Evolutionary conservation across 2,329 filamentous ascomycete species (phyloP).

Genomic region (Shiraia bambusicola): DNA sequence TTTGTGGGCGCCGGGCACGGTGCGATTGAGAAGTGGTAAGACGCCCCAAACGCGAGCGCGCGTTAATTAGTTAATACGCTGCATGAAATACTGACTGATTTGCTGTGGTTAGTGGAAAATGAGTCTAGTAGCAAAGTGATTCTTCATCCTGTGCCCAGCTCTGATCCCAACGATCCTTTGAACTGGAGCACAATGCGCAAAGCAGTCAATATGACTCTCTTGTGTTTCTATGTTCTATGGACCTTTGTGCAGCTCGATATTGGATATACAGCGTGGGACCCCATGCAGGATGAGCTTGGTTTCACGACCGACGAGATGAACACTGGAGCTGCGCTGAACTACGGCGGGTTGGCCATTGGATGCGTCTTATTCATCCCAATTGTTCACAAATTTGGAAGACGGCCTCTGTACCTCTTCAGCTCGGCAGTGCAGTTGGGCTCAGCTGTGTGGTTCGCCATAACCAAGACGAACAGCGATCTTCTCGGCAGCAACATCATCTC

Average conservation of each 20-base stretch:
- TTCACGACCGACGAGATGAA: constrained; percentile 47
- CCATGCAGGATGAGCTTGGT: constrained; percentile 47
- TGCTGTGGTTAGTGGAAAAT: constrained; percentile 3
- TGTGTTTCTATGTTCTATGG: constrained; percentile 47
- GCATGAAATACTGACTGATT: constrained; percentile 2
- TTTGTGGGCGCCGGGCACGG: constrained; percentile 14
- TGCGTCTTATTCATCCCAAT: constrained; percentile 50
- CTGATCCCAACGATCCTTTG: constrained; percentile 15
- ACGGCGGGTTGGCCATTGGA: constrained; percentile 47
- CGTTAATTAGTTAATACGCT: too few species aligned
- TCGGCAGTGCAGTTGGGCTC: constrained; percentile 41
- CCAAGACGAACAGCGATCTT: constrained; percentile 47
- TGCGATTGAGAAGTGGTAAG: constrained; percentile 11
- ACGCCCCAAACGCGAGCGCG: neutral
- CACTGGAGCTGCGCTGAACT: constrained; percentile 49
- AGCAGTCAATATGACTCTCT: constrained; percentile 46
- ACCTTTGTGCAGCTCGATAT: constrained; percentile 48
- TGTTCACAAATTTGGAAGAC: constrained; percentile 50
- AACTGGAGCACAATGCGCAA: constrained; percentile 51
- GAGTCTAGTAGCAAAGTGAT: constrained; percentile 5
- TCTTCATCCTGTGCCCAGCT: constrained; percentile 11
- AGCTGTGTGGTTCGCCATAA: constrained; percentile 49
- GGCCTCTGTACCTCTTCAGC: constrained; percentile 51
- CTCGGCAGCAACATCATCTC: constrained; percentile 48
- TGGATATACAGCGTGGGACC: constrained; percentile 47